Conservation (phyloP, 2,329 filamentous ascomycete genomes). For the Chalaropsis ovoidea region DNA sequence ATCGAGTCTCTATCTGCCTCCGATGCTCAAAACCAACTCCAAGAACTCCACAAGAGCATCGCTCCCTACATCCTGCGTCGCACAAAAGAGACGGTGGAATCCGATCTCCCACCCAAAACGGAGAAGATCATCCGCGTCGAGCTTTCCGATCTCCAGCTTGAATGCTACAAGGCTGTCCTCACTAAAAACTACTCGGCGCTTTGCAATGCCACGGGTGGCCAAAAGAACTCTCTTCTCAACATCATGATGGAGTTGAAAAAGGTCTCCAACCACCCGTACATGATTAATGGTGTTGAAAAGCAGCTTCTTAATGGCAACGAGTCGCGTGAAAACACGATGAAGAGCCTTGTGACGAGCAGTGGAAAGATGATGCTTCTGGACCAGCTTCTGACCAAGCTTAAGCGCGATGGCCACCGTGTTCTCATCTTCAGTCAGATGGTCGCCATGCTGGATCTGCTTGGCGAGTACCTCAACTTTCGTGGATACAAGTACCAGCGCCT, state of each 20-base stretch:
- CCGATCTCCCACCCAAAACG: constrained; percentile 89
- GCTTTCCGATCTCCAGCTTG: constrained; percentile 86
- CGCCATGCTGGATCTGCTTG: constrained; percentile 91
- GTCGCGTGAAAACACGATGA: constrained; percentile 80
- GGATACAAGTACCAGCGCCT: constrained; percentile 94
- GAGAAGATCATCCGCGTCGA: constrained; percentile 99
- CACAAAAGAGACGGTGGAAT: constrained; percentile 95
- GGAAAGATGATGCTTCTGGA: constrained; percentile 99
- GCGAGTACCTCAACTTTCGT: constrained; percentile 83
- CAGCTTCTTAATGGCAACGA: constrained; percentile 71
- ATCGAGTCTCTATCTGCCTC: constrained; percentile 68
- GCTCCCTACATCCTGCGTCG: constrained; percentile 90
- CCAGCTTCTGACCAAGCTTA: constrained; percentile 85
- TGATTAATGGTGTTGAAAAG: constrained; percentile 91
- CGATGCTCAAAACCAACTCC: constrained; percentile 76
- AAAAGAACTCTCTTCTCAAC: constrained; percentile 90
- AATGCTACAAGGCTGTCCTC: constrained; percentile 98
- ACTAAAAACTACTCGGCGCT: constrained; percentile 92
- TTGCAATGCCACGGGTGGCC: constrained; percentile 78
- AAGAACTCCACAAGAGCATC: constrained; percentile 74
- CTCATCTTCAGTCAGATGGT: constrained; percentile 99
- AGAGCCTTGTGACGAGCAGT: constrained; percentile 88
- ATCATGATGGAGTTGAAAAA: constrained; percentile 99
- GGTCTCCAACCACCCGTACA: constrained; percentile 95
- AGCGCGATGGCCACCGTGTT: constrained; percentile 86